Conservation (phyloP, 1,284 basidiomycete genomes). For the Cryptococcus sp. region DNA sequence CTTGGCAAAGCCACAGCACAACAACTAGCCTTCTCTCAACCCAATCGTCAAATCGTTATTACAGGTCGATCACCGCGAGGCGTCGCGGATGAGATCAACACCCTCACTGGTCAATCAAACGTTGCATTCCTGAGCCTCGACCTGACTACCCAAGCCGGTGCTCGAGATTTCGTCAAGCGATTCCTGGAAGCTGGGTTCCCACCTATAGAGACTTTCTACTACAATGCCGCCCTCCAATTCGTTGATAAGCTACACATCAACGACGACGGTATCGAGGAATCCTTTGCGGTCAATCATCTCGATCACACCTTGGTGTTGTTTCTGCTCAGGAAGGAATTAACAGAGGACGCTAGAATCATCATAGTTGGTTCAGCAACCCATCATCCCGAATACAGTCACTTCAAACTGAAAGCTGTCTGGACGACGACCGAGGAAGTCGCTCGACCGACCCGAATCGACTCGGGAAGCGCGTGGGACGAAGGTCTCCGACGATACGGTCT, state of each 20-base stretch:
- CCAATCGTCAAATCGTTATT: constrained; percentile 9
- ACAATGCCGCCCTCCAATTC: constrained; percentile 5
- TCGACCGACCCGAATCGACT: constrained; percentile 1
- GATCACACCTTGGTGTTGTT: constrained; percentile 24
- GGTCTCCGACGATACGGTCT: constrained; percentile 6
- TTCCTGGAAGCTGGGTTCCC: constrained; percentile 2
- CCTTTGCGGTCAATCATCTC: constrained; percentile 23
- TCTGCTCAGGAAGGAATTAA: constrained; percentile 10
- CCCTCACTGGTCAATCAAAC: constrained; percentile 3
- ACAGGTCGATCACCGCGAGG: background rate
- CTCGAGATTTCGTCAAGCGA: constrained; percentile 7
- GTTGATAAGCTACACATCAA: constrained; percentile 3
- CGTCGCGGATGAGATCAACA: constrained; percentile 3
- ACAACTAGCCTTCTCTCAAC: constrained; percentile 6
- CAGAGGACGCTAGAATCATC: constrained; percentile 10
- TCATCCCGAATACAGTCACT: constrained; percentile 6
- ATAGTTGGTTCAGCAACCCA: constrained; percentile 12
- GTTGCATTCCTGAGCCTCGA: constrained; percentile 10
- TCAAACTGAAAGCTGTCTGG: constrained; percentile 4
- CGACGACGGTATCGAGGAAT: constrained; percentile 10
- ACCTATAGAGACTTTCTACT: constrained; percentile 9
- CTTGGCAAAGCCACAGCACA: constrained; percentile 12
- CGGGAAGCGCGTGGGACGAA: constrained; percentile 1
- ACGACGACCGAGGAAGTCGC: constrained; percentile 16
- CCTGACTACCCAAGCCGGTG: constrained; percentile 5